Evolutionary conservation across 768 basidiomycete species (phyloP).

Genomic region (Tulasnella sp.): DNA sequence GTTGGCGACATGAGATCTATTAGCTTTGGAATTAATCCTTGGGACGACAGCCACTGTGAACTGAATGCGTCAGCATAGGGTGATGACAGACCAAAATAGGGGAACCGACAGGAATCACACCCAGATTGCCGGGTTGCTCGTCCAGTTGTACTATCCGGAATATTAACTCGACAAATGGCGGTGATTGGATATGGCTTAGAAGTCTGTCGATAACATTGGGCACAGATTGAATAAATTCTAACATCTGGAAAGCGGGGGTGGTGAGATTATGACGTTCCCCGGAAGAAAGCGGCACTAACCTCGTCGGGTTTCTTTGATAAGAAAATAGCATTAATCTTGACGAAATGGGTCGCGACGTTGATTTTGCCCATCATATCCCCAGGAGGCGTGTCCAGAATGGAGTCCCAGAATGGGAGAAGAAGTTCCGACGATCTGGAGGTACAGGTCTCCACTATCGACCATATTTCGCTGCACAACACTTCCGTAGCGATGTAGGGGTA

Average conservation of each 20-base stretch:
- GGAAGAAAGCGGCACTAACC: slow-evolving; percentile 32
- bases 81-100: slow-evolving; percentile 38
- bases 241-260: slow-evolving; percentile 59
- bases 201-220: slow-evolving; percentile 77
- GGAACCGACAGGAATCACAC: slow-evolving; percentile 78
- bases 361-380: slow-evolving; percentile 86
- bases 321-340: slow-evolving; percentile 88
- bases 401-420: slow-evolving; percentile 88
- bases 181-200: slow-evolving; percentile 79
- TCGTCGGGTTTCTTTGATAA: slow-evolving; percentile 84
- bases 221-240: slow-evolving; percentile 82
- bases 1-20: slow-evolving; percentile 78
- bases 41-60: slow-evolving; percentile 78
- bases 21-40: slow-evolving; percentile 76
- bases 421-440: slow-evolving; percentile 66
- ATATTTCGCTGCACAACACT: slow-evolving; percentile 92
- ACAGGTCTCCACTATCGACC: slow-evolving; percentile 90
- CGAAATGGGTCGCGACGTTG: slow-evolving; percentile 86
- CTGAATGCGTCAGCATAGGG: slow-evolving; percentile 30
- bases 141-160: slow-evolving; percentile 87
- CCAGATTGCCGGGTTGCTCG: slow-evolving; percentile 73
- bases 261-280: slow-evolving; percentile 5
- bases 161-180: slow-evolving; percentile 87
- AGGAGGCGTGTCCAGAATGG: slow-evolving; percentile 68
- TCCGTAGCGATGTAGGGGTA: slow-evolving; percentile 93